Base-by-base conservation (phyloP, 257 asterid species). In the Petunia axillaris region DNA sequence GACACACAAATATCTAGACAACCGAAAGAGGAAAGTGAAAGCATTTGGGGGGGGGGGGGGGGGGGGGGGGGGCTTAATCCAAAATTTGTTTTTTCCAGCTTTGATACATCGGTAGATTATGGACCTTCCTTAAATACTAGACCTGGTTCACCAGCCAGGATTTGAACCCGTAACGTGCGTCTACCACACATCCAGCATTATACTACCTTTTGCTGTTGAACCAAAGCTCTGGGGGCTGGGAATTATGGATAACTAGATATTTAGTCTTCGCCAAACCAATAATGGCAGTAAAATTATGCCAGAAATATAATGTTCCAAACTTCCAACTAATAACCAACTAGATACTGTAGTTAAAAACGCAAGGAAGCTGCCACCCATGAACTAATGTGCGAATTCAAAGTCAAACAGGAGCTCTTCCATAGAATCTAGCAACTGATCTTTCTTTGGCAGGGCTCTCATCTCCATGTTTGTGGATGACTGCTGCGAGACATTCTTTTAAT, bases 351-450 rank as follows among this genome's bases (percentile, higher is more conserved):
- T 67, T 67, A 67, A 67, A 67, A n/a, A 41, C 2, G 6, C 38
- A 67, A 7, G 38, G 39, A 67, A n/a, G 54, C 38, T 41, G 55
- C 2, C 52, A 66, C 38, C 39, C 75, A 67, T 67, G 75, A 67
- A 67, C 75, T 41, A 15, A 67, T 67, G 54, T 15, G 75, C 54
- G n/a, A 38, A 57, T 68, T 68, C 44, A 68, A 57, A 44, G 40
- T 8, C 76, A 44, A 44, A 68, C 3, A 4, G 40, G 36, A 43
- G 57, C 40, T 44, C 4, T 55, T 68, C 10, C 41, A 44, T 57
- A 68, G 57, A 52, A 52, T 68, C 57, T 44, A 68, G 44, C 57
- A 71, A 48, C 35, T 71, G 36, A 71, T 71, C 77, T 71, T 71
- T 11, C 60, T 71, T 70, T 71, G 3, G 77, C 44, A 48, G 62